Evolutionary conservation across 192 early-diverging fungal species (phyloP).

Genomic region (Kickxella alabastrina): DNA sequence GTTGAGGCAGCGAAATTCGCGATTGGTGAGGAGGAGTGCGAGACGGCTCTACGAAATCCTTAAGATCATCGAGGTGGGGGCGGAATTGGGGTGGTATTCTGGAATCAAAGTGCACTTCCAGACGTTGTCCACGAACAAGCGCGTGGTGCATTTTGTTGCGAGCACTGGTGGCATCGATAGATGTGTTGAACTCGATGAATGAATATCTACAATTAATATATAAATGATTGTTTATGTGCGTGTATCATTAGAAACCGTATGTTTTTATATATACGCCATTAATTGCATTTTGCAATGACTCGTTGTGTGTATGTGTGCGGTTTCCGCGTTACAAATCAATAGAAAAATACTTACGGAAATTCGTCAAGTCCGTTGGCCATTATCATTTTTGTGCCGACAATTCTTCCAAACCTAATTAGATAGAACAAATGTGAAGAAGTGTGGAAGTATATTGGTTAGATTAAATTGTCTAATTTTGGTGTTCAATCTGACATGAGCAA

Average conservation of each 20-base stretch:
- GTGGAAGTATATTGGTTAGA: too few relatives aligned
- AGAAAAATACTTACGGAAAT: conserved; percentile 47
- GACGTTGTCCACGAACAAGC: conserved; percentile 11
- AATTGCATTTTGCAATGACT: background rate
- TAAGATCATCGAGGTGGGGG: conserved; percentile 11
- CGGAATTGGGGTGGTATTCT: conserved; percentile 30
- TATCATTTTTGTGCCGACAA: conserved; percentile 27
- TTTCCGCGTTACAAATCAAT: too few relatives aligned
- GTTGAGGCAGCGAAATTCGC: background rate
- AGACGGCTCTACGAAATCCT: background rate
- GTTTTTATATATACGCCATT: too few relatives aligned
- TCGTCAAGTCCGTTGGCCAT: conserved; percentile 18
- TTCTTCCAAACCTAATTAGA: conserved; percentile 39
- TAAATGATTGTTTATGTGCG: background rate
- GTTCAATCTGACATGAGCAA: conserved; percentile 24
- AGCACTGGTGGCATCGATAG: conserved; percentile 29
- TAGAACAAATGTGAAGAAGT: too few relatives aligned
- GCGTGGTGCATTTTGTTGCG: conserved; percentile 32
- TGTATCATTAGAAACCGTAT: too few relatives aligned
- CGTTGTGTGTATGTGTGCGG: too few relatives aligned
- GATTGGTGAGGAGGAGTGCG: too few relatives aligned
- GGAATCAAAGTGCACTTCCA: conserved; percentile 46
- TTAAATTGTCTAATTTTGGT: too few relatives aligned
- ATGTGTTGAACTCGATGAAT: conserved; percentile 34
- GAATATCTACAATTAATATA: conserved; percentile 45